These are phyloP conservation scores for Alternaria burnsii DNA, from an alignment of 2,329 filamentous ascomycete genomes.

Conservation along the genomic window DNA sequence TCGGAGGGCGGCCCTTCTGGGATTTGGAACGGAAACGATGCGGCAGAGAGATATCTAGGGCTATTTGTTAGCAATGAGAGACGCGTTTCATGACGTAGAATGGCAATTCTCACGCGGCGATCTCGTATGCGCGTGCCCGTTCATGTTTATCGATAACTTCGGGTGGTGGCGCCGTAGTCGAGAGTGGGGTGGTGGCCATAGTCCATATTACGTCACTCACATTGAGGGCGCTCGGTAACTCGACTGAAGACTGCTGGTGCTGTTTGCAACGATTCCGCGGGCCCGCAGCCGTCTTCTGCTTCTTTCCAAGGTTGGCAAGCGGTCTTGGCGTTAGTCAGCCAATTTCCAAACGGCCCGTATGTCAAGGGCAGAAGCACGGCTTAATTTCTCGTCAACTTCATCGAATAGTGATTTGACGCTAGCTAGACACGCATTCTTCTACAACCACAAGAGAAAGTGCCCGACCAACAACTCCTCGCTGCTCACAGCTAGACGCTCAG, in stretches of 20 bases:
- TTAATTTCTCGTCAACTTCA: neutral
- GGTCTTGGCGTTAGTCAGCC: conserved; percentile 3
- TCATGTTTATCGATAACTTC: conserved; percentile 7
- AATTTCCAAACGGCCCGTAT: neutral
- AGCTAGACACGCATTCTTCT: neutral
- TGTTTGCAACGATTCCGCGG: neutral
- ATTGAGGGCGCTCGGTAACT: neutral
- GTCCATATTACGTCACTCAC: neutral
- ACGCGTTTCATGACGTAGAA: neutral
- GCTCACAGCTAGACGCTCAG: neutral
- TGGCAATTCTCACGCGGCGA: conserved; percentile 16
- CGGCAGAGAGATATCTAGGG: conserved; percentile 20
- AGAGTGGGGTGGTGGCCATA: neutral
- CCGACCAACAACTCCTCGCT: neutral
- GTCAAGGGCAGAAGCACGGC: neutral
- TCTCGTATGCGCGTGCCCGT: conserved; percentile 16
- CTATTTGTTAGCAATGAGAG: neutral
- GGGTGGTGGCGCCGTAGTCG: neutral
- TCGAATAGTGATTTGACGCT: neutral
- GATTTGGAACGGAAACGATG: conserved; percentile 22
- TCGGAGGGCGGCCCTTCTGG: conserved; percentile 14
- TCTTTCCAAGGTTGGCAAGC: neutral
- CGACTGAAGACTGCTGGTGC: neutral
- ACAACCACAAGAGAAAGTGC: neutral
- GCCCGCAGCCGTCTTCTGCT: neutral